Evolutionary conservation across 177 flowering plant species (phyloP).

Genomic region (Vitis hybrid): DNA sequence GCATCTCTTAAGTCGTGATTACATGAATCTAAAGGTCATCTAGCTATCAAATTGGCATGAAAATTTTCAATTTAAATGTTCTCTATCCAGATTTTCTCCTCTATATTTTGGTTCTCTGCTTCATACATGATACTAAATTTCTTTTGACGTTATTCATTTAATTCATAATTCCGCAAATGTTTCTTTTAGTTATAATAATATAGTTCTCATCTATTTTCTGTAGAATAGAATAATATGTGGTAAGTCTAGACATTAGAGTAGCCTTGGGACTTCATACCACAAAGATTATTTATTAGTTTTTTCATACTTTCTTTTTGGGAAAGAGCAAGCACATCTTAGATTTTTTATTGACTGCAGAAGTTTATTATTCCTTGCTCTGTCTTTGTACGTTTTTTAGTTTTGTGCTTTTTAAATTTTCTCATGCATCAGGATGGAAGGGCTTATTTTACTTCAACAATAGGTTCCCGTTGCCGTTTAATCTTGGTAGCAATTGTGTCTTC

Average conservation of each 20-base stretch:
- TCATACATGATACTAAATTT: too few species aligned
- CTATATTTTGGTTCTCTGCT: conserved; percentile 3
- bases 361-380: too few species aligned
- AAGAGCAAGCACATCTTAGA: background rate
- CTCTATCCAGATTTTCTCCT: background rate
- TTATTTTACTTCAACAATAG: background rate
- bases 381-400: background rate
- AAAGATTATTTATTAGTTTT: background rate
- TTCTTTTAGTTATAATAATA: background rate
- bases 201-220: background rate
- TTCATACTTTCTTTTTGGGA: background rate
- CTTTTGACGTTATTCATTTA: background rate
- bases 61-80: background rate
- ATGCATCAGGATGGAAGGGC: background rate
- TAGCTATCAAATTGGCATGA: background rate
- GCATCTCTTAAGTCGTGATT: conserved; percentile 78
- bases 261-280: background rate
- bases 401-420: background rate
- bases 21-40: conserved; percentile 77
- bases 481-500: background rate
- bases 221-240: background rate
- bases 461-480: background rate
- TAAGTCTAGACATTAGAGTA: background rate
- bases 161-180: background rate
- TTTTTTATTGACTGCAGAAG: background rate